A percentile compares a stretch with the other conserved stretches of the same genome.
phyloP scores from a whole-genome alignment of 2,329 filamentous ascomycete genomes.

The Colletotrichum tofieldiae region DNA sequence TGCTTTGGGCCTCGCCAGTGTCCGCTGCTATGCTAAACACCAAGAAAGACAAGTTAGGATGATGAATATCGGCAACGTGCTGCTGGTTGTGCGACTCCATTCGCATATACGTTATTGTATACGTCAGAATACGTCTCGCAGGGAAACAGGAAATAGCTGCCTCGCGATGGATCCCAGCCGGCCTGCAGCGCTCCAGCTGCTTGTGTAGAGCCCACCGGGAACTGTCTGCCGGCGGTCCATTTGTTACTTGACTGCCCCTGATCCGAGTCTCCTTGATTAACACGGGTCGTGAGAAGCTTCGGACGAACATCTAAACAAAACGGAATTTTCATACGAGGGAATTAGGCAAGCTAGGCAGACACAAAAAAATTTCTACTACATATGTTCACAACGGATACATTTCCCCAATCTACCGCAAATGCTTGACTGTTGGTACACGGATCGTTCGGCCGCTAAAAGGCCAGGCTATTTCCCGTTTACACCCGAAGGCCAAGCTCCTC shows the following conservation, averaged over 20 bases:
- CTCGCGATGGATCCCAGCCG: too few species aligned
- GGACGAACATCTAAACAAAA: constrained; percentile 7
- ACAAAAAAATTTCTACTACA: constrained; percentile 59
- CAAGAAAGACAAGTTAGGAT: not conserved
- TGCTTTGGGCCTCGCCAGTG: constrained; percentile 2
- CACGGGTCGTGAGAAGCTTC: not conserved
- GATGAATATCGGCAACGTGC: not conserved
- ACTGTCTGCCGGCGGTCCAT: not conserved
- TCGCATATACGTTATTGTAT: not conserved
- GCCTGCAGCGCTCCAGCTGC: not conserved
- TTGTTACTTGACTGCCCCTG: not conserved
- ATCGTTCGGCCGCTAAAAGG: constrained; percentile 47
- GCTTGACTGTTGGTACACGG: constrained; percentile 61
- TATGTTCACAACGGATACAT: constrained; percentile 62
- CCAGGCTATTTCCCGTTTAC: constrained; percentile 68
- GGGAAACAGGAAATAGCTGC: not conserved
- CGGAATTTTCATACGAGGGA: constrained; percentile 22
- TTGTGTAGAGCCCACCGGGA: not conserved
- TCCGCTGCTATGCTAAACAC: not conserved
- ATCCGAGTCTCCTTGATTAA: not conserved
- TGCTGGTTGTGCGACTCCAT: not conserved
- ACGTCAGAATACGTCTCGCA: not conserved
- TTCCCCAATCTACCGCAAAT: constrained; percentile 54
- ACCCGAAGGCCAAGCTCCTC: constrained; percentile 95
- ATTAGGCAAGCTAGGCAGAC: constrained; percentile 42